Evolutionary conservation across 2,329 filamentous ascomycete genomes (phyloP), one percentile per base, ranked within the genome.

Genomic region (Trichothecium roseum): DNA sequence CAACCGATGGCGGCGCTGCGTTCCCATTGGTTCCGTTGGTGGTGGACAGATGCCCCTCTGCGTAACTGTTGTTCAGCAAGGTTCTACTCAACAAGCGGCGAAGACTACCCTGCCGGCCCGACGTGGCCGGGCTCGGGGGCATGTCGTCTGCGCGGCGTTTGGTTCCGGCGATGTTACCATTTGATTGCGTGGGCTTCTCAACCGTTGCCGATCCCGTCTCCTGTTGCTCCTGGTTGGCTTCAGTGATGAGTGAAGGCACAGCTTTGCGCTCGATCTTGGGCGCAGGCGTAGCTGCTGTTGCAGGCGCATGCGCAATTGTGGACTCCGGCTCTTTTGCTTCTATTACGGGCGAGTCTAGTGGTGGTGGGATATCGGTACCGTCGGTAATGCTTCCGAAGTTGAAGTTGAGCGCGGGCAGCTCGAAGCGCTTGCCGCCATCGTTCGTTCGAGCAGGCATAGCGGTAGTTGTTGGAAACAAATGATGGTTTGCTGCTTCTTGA

Each of bases 361-460:
- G 73, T 20, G 73, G 69, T 30, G 73, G 73, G 44, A 78, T 78
- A 48, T 72, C 50, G 51, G 73, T 78, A 36, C 73, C 73, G 28
- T 77, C 72, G 30, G 73, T 77, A 49, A 78, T 59, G 32, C 66
- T 72, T 40, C 66, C 63, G 46, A 76, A 74, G 44, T 74, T 67
- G 57, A 78, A 64, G 42, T 77, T 60, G 41, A 78, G 63, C 32
- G 63, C 66, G 8, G 73, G 73, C 39, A 78, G 64, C 56, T 76
- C 68, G 43, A 78, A 77, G 45, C 60, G 62, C 38, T 42, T 40
- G 22, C 47, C 41, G 40, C 46, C 46, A 42, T 52, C 53, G 37
- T 44, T 49, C 38, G 51, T 37, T 38, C 49, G 45, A 45, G 55
- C 48, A 41, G 56, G 48, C 56, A 60, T 60, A 33, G 35, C 42